Evolutionary conservation across 441 rosid genomes (phyloP), one percentile per base, ranked within the genome.

Genomic region (Omphalea diandra): DNA sequence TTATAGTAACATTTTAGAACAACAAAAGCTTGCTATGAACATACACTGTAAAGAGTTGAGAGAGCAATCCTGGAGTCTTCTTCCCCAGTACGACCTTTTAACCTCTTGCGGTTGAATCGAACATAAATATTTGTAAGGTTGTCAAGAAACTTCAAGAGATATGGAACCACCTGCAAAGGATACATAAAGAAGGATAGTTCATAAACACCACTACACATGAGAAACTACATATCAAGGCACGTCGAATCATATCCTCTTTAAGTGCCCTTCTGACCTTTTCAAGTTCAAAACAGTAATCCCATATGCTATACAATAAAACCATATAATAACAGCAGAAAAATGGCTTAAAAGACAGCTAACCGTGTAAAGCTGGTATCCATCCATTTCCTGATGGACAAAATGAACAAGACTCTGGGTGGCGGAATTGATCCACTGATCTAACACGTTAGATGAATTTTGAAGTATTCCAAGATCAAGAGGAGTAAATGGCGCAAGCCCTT

Each of bases 381-480:
- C 90, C 99, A 96, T 96, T 84, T 94, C 98, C 73, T 84, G 82
- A 54, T 84, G 79, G 38, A 88, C 98, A 76, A 91, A 94, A 82
- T 83, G 90, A 54, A 96, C 98, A 79, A 94, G 98, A 85, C 97
- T 91, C 80, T 89, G 98, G 22, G 98, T 96, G 72, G 99, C 97
- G 33, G 99, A 94, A 73, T 87, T 88, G 74, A 96, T 96, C 99
- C 99, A 96, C 72, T 89, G 98, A 81, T 96, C 99, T 27, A 96
- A 97, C 72, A 94, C 97, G 57, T 96, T 96, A 43, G 91, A 87
- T 40, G 98, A 91, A 68, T 74, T 73, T 69, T 80, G 90, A 81
- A 91, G 89, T 49, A 79, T 76, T 76, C 79, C 83, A 66, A 83
- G 71, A 68, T 84, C 88, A 71, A 68, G 56, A 68, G 98, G 98